Evolutionary conservation across 352 stramenopile species (phyloP).

Genomic region (Globisporangium spiculum): DNA sequence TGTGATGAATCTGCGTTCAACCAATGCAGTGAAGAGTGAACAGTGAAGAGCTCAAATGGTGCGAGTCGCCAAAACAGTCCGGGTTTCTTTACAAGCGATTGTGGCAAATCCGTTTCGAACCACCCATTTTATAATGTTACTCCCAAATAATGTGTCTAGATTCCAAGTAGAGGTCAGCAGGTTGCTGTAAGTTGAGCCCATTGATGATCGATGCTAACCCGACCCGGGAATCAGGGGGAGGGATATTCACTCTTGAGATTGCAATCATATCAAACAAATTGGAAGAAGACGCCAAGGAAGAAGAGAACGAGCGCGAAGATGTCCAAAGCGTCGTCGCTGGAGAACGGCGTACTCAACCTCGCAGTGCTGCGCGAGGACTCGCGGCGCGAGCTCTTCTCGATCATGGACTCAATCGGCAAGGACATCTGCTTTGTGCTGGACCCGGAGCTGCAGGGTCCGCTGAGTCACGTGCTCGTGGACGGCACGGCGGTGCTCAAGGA

Average conservation of each 20-base stretch:
- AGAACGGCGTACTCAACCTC: slow-evolving; percentile 85
- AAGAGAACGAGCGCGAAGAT: slow-evolving; percentile 22
- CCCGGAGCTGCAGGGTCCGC: slow-evolving; percentile 70
- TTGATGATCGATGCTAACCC: neutral
- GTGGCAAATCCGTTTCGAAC: neutral
- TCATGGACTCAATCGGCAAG: slow-evolving; percentile 82
- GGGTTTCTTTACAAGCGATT: neutral
- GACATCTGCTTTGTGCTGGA: slow-evolving; percentile 89
- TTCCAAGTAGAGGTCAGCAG: neutral
- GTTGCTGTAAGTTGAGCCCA: neutral
- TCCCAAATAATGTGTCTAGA: neutral
- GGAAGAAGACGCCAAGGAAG: neutral
- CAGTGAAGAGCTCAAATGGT: neutral
- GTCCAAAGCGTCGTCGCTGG: slow-evolving; percentile 78
- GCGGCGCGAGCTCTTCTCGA: slow-evolving; percentile 78
- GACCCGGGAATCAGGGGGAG: neutral
- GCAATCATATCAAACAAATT: neutral
- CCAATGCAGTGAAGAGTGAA: neutral
- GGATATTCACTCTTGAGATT: neutral
- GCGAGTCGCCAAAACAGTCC: neutral
- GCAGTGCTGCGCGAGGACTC: slow-evolving; percentile 83
- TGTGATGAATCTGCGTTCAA: neutral
- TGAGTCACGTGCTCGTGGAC: slow-evolving; percentile 87
- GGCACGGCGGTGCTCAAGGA: slow-evolving; percentile 83
- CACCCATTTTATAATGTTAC: neutral